Evolutionary conservation across 2,329 filamentous ascomycete genomes (phyloP).

Genomic region (Penicillium frequentans): DNA sequence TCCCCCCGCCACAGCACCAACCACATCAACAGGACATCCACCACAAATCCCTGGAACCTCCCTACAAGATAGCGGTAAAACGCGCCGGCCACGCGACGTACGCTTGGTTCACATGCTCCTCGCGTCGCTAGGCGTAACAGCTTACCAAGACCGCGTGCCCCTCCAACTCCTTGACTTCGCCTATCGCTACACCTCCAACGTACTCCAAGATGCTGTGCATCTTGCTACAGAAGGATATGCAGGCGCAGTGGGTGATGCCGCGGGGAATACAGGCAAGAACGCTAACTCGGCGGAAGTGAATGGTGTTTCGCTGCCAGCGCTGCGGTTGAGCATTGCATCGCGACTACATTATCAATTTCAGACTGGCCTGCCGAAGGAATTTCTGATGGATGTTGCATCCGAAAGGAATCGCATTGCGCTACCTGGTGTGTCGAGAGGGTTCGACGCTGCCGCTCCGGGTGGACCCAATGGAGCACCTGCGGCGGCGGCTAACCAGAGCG

Average conservation of each 20-base stretch:
- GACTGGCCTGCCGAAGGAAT: conserved; percentile 61
- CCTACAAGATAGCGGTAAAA: conserved; percentile 47
- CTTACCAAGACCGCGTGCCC: conserved; percentile 55
- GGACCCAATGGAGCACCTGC: conserved; percentile 20
- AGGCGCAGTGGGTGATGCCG: conserved; percentile 31
- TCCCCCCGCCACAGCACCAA: conserved; percentile 18
- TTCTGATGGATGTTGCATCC: conserved; percentile 57
- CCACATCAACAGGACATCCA: conserved; percentile 29
- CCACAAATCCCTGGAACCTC: conserved; percentile 45
- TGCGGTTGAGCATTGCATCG: conserved; percentile 62
- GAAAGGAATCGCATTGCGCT: conserved; percentile 56
- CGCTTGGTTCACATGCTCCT: conserved; percentile 54
- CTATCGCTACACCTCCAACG: conserved; percentile 55
- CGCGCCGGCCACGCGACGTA: conserved; percentile 50
- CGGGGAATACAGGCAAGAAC: conserved; percentile 32
- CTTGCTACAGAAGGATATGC: conserved; percentile 53
- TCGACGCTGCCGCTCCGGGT: conserved; percentile 24
- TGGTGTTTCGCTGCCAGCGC: conserved; percentile 56
- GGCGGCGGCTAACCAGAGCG: conserved; percentile 31
- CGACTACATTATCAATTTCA: conserved; percentile 62
- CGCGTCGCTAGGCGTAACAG: conserved; percentile 48
- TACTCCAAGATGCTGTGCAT: conserved; percentile 54
- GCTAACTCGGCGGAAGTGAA: conserved; percentile 44
- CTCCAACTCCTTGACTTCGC: conserved; percentile 55
- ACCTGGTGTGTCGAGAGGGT: conserved; percentile 56